A percentile compares a stretch with the other conserved stretches of the same genome.
Conservation (phyloP, 2,329 filamentous ascomycete species). For the Colletotrichum musae region DNA sequence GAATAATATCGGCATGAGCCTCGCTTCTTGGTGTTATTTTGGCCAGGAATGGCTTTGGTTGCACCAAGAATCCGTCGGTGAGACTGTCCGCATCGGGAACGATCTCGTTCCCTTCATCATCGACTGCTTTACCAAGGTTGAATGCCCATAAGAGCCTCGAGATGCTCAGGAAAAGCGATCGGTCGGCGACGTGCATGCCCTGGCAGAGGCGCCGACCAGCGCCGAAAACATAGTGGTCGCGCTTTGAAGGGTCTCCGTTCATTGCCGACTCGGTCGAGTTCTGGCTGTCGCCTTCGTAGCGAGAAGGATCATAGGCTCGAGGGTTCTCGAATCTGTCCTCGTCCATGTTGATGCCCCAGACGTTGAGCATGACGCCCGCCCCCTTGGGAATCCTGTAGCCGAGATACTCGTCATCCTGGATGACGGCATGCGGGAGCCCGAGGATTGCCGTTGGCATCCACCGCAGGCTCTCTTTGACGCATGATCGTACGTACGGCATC, state of each 20-base stretch:
- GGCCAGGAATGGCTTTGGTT: constrained; percentile 27
- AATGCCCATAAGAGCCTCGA: constrained; percentile 69
- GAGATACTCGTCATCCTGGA: constrained; percentile 41
- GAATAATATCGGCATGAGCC: constrained; percentile 8
- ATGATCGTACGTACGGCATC: constrained; percentile 63
- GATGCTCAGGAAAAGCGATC: constrained; percentile 62
- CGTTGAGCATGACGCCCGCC: constrained; percentile 43
- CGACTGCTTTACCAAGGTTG: constrained; percentile 49
- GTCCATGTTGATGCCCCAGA: constrained; percentile 62
- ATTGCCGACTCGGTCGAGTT: constrained; percentile 30
- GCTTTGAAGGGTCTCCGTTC: constrained; percentile 53
- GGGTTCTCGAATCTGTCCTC: constrained; percentile 57
- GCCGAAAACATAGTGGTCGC: constrained; percentile 51
- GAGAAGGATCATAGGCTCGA: constrained; percentile 57
- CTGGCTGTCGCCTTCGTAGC: constrained; percentile 50
- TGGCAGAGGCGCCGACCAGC: constrained; percentile 44
- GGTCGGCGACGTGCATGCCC: constrained; percentile 64
- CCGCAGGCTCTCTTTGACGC: constrained; percentile 61
- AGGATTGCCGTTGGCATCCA: constrained; percentile 61
- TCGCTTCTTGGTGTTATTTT: constrained; percentile 34
- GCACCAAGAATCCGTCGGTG: constrained; percentile 17
- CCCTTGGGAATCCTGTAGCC: constrained; percentile 39
- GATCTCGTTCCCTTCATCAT: constrained; percentile 41
- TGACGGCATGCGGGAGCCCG: constrained; percentile 54
- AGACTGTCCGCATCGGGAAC: constrained; percentile 52